A percentile compares a stretch with the other conserved stretches of the same genome.
These are phyloP conservation scores for Canavalia ensiformis DNA, from an alignment of 306 rosid species.

Conservation along the genomic window DNA sequence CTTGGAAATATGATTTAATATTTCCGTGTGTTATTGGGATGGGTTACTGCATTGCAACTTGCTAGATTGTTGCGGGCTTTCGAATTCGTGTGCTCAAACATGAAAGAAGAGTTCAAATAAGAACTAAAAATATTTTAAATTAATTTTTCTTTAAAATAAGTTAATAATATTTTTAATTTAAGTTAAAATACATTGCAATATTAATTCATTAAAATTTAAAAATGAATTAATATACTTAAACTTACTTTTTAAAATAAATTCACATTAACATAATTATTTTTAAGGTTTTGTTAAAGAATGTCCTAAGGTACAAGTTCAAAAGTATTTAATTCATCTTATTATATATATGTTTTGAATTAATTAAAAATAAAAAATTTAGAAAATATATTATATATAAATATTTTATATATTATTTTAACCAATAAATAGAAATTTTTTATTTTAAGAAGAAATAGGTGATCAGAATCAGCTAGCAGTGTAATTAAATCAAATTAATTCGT, in stretches of 20 bases:
- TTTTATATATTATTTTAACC: too few relatives aligned
- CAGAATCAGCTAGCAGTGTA: too few relatives aligned
- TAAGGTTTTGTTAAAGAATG: too few relatives aligned
- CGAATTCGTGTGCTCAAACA: conserved; percentile 9
- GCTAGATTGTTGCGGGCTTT: neutral
- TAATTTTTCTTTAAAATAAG: too few relatives aligned
- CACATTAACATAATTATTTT: neutral
- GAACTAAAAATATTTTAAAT: neutral
- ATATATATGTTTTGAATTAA: neutral
- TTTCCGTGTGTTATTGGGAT: neutral
- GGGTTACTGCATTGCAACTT: conserved; percentile 26
- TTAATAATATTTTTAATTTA: neutral
- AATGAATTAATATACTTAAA: neutral
- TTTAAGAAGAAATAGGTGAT: neutral
- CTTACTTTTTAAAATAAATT: neutral
- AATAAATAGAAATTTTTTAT: neutral
- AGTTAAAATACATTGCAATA: neutral
- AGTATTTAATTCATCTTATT: neutral
- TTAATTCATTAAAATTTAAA: neutral
- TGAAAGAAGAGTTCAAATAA: neutral
- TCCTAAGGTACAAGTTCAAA: neutral
- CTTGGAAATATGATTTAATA: conserved; percentile 2
- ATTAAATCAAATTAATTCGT: too few relatives aligned
- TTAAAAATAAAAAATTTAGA: neutral
- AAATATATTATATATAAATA: neutral